Evolutionary conservation across 1,284 basidiomycete genomes (phyloP).

Genomic region (Naganishia sp.): DNA sequence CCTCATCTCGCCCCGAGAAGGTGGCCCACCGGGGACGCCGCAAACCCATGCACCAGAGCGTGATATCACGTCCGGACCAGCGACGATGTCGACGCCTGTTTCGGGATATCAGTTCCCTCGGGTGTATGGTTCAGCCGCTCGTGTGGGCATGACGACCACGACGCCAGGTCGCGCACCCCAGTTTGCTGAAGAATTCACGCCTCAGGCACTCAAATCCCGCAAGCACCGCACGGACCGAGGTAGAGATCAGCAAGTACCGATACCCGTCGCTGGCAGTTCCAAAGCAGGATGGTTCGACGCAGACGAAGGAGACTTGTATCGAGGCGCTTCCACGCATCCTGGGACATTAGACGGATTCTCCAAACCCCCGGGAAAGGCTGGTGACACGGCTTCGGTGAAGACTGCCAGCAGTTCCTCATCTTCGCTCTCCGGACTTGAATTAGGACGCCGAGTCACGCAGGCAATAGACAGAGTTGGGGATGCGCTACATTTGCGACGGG

Average conservation of each 20-base stretch:
- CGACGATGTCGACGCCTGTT: not conserved
- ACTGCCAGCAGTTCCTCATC: conserved; percentile 40
- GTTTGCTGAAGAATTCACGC: conserved; percentile 23
- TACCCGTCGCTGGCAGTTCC: conserved; percentile 1
- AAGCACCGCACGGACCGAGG: conserved; percentile 5
- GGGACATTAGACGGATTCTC: conserved; percentile 20
- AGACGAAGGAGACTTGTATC: conserved; percentile 47
- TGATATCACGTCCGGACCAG: not conserved
- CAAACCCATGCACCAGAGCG: not conserved
- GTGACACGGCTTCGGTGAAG: conserved; percentile 11
- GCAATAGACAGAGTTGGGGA: conserved; percentile 50
- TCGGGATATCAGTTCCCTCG: conserved; percentile 2
- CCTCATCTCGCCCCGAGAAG: not conserved
- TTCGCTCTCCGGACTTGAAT: conserved; percentile 44
- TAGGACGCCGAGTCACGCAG: conserved; percentile 43
- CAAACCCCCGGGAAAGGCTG: conserved; percentile 39
- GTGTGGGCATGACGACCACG: not conserved
- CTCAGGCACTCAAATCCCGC: conserved; percentile 10
- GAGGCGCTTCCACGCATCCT: conserved; percentile 48
- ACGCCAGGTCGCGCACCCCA: not conserved
- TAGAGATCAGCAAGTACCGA: conserved; percentile 3
- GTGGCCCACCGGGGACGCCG: not conserved
- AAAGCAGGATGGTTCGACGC: conserved; percentile 36
- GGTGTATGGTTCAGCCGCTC: not conserved
- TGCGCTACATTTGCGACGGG: conserved; percentile 46